Conservation (phyloP, 164 flowering plant genomes). For the Kalanchoe fedtschenkoi region DNA sequence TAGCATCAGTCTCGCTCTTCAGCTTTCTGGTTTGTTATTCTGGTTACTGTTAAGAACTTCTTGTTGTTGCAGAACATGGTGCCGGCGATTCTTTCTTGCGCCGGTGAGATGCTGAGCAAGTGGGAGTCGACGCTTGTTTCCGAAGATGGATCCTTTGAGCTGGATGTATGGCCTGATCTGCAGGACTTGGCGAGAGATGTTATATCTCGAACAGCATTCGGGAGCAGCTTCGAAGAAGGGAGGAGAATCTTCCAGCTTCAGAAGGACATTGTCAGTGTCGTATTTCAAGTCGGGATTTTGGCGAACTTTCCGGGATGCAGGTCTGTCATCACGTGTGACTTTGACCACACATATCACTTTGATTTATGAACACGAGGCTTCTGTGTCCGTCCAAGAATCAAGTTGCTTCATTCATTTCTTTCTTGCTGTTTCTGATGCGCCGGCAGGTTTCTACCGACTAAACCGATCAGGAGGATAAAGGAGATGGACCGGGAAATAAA, state of each 20-base stretch:
- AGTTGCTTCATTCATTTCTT: too few relatives aligned
- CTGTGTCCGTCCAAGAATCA: too few relatives aligned
- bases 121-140: not conserved
- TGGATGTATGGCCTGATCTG: too few relatives aligned
- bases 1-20: too few relatives aligned
- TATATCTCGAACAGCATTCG: too few relatives aligned
- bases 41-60: too few relatives aligned
- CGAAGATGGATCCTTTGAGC: not conserved
- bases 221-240: too few relatives aligned
- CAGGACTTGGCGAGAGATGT: constrained; percentile 18
- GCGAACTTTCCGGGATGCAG: constrained; percentile 21
- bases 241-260: constrained; percentile 16
- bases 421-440: not conserved
- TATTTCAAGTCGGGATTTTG: not conserved
- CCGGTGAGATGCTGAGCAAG: not conserved
- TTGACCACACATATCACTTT: too few relatives aligned
- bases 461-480: constrained; percentile 28
- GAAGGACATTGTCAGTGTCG: constrained; percentile 10
- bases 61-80: not conserved
- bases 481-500: constrained; percentile 18
- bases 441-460: constrained; percentile 38
- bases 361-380: too few relatives aligned
- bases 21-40: too few relatives aligned
- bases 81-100: not conserved
- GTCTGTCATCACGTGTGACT: constrained; percentile 6